Base-by-base conservation (phyloP, 768 basidiomycete genomes). In the Cantharellus anzutake region DNA sequence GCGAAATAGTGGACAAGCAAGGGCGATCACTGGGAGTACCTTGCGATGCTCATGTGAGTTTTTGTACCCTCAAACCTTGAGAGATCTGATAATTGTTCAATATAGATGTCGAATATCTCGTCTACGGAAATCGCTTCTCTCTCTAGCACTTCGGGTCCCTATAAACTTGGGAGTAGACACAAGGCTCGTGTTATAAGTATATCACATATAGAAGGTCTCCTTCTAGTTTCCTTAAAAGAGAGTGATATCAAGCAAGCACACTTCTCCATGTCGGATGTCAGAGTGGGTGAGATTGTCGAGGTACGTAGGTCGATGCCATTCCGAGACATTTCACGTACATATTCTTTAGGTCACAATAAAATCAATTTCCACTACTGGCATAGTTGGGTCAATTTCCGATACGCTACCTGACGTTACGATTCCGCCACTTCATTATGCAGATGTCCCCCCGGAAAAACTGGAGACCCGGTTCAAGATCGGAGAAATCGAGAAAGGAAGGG, bases 381-480 rank as follows among this genome's bases (percentile, higher is more conserved):
- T 99, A 42, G 94, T 96, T 66, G 80, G 98, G 48, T 81, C 86
- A 38, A 74, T 98, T 59, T 81, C 84, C 3, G 90, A 88, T 3
- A 87, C 79, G 61, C 82, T 97, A 40, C 90, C 96, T 66, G 96
- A 88, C 38, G 84, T 96, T 11, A 37, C 20, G 20, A 76, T 97
- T 29, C 96, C 89, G 86, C 92, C 93, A 0, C 79, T 82, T 62
- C 96, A 98, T 68, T 96, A 87, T 68, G 91, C 96, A 5, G 96
- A 99, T 69, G 92, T 98, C 66, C 68, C 73, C n/a, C 76, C 98
- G 65, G 96, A 92, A 68, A 86, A 97, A 68, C 94, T 94, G 5
- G 81, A 89, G 50, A 88, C 83, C 71, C 78, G 84, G 62, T 99
- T 96, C 74, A 92, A 89, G 67, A 73, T 77, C 29, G 93, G 92